Base-by-base conservation (phyloP, 192 early-diverging fungal species). In the Piromyces finnis region DNA sequence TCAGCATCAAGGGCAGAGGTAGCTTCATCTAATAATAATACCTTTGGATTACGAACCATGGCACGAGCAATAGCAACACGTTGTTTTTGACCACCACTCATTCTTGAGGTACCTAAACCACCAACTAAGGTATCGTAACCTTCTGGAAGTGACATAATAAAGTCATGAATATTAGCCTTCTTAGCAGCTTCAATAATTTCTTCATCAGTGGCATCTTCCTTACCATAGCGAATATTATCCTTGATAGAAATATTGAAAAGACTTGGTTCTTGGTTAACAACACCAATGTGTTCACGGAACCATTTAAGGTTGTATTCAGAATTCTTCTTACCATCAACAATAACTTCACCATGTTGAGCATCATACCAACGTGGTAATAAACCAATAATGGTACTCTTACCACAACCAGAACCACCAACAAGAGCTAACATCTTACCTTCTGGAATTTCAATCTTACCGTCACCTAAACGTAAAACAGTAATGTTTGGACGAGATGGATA, bases 31-130 rank as follows among this genome's bases (percentile, higher is more conserved):
- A 37, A 37, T 14, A 37, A 37, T 37, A 29, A 83, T n/a, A 88
- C 84, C 14, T 83, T 82, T 37, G 87, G 90, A 77, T 90, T 85
- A 84, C 94, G 94, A 30, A 95, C 78, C 36, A 95, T 85, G 0
- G 94, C 95, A 22, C 94, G 83, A 18, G 94, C 94, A 85, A 95
- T 95, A n/a, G 94, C 94, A 12, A 95, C 91, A 30, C 94, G 86
- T 84, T 95, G 94, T 79, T 37, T 37, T 37, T 37, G 36, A 14
- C 36, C 36, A 37, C 36, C 36, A 37, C 36, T 37, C 36, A 37
- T 92, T 92, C 37, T 91, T 88, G 26, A 91, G 90, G 82, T 79
- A 78, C 41, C 22, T 32, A 32, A 79, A n/a, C 83, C 26, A 30
- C 35, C n/a, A n/a, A 28, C 15, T 22, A 15, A 12, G 0, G 82